Evolutionary conservation across 2,329 filamentous ascomycete genomes (phyloP), one percentile per base, ranked within the genome.

Genomic region (Pseudogymnoascus pannorum): DNA sequence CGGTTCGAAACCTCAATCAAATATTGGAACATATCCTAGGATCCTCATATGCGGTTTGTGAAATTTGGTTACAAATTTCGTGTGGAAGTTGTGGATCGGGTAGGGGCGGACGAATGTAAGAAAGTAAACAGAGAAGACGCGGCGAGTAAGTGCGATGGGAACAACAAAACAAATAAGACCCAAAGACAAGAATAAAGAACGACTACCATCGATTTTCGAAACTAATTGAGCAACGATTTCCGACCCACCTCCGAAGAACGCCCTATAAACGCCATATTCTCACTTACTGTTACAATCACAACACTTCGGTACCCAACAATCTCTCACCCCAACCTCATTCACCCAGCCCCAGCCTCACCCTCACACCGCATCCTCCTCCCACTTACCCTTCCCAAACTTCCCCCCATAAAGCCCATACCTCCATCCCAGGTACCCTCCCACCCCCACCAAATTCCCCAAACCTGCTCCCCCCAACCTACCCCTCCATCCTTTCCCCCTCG

Each of bases 341-440:
- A 36, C n/a, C 16, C 14, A 36, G 16, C n/a, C 8, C 35, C 35
- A 40, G n/a, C 36, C 36, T 11, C 18, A n/a, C 29, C 36, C 5
- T 18, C 54, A 58, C 22, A 58, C 29, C 44, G 18, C 59, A 31
- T 38, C 24, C 22, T 61, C 18, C 48, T 61, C 48, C 33, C 29
- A 58, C 11, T 51, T 42, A 22, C 40, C 35, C 29, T 22, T 18
- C 14, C 18, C 18, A 57, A 75, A 77, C 67, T 73, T 76, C 14
- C 77, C 76, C 1, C 75, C 72, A 22, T 79, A 75, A 0, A 81
- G 63, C 0, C 78, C 80, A 68, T 81, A 78, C 64, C 79, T 73
- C 78, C 79, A 82, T 0, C 66, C 75, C 70, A 81, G 70, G 68
- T 79, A 81, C 3, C 75, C 79, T 24, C 76, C 42, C 68, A 79